Evolutionary conservation across 768 basidiomycete genomes (phyloP), one percentile per base, ranked within the genome.

Genomic region (Amanita pseudoporphyria): DNA sequence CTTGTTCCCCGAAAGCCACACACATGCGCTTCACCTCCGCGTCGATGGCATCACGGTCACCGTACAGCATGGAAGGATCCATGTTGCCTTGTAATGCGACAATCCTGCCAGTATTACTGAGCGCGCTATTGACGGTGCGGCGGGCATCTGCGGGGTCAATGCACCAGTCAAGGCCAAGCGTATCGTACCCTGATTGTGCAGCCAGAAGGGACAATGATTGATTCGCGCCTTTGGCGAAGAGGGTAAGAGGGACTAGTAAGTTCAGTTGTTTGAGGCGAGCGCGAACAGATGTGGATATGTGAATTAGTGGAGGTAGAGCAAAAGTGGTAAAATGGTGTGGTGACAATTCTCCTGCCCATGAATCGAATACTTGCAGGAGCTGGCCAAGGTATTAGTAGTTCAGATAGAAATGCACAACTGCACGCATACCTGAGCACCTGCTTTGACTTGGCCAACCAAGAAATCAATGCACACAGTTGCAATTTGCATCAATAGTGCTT

Each of bases 341-440:
- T 3, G 94, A 84, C 51, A 99, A 74, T 61, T 96, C 94, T 44
- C 88, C 87, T 7, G 89, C 96, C 79, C 87, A 90, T 1, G 96
- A 97, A 66, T 99, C 96, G 60, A 99, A 99, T 10, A 99, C 77
- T 78, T 99, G 96, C 5, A 98, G 73, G 40, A 96, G 72, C 94
- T 99, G 57, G 14, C 40, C 47, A 46, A 35, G 33, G 30, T 13
- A 16, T 42, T 24, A 42, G 31, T 22, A 9, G 45, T 18, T 14
- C n/a, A 5, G 16, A 18, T 51, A 12, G 18, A 14, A 30, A 6
- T 22, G 19, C 16, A 28, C 14, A 14, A 6, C 31, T 5, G 24
- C 28, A 28, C 22, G 13, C 73, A 48, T 60, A 91, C 95, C 81
- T 99, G 96, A 41, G 96, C 96, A 13, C 96, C 96, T 1, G 96